Evolutionary conservation across 2,329 filamentous ascomycete genomes (phyloP).

Genomic region (Trichophyton schoenleinii): DNA sequence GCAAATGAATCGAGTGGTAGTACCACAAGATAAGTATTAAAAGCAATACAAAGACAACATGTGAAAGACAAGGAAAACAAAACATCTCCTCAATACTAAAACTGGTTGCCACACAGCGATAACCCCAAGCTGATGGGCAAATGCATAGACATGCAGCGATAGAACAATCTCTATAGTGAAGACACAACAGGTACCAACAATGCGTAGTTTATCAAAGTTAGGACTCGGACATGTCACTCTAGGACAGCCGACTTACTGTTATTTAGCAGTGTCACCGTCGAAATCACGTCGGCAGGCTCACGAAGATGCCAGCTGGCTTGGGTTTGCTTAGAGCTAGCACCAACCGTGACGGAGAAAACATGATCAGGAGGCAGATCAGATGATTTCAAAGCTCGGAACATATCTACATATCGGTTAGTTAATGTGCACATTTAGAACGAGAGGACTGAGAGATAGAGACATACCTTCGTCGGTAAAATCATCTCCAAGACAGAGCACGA

Average conservation of each 20-base stretch:
- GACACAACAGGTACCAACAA: background rate
- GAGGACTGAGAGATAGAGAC: background rate
- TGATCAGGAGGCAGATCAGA: constrained; percentile 48
- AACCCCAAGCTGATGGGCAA: background rate
- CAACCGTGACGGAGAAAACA: constrained; percentile 83
- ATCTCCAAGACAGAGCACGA: constrained; percentile 83
- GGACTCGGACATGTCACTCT: background rate
- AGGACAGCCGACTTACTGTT: constrained; percentile 20
- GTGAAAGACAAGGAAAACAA: background rate
- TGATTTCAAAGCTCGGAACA: constrained; percentile 66
- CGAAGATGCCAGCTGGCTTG: constrained; percentile 80
- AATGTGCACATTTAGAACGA: background rate
- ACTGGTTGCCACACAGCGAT: background rate
- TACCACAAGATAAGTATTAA: background rate
- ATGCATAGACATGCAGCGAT: background rate
- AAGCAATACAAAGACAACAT: background rate
- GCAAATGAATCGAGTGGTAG: background rate
- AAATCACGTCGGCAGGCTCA: constrained; percentile 78
- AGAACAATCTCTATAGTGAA: background rate
- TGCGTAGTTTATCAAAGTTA: background rate
- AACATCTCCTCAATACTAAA: background rate
- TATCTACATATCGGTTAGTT: constrained; percentile 33
- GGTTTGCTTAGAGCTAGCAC: constrained; percentile 82
- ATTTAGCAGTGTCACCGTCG: constrained; percentile 45
- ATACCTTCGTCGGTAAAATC: constrained; percentile 93